Conservation (phyloP, 352 stramenopile genomes). For the Phytopythium boreale region DNA sequence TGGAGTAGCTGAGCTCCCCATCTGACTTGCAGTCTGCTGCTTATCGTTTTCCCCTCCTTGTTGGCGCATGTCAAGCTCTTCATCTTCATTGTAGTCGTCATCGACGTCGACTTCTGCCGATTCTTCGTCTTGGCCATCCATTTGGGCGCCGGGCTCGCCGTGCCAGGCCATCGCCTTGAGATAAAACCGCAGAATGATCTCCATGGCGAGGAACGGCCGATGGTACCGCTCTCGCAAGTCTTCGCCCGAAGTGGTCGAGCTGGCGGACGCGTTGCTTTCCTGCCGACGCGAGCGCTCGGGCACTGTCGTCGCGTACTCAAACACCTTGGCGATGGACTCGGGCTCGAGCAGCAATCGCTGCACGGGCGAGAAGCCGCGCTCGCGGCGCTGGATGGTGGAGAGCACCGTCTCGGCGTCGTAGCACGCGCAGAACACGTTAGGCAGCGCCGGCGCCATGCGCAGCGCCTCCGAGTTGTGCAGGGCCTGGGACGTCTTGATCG, state of each 20-base stretch:
- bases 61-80: neutral
- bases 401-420: slow-evolving; percentile 76
- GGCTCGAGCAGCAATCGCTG: slow-evolving; percentile 63
- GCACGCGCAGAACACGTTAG: slow-evolving; percentile 77
- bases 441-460: slow-evolving; percentile 48
- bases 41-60: neutral
- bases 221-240: slow-evolving; percentile 44
- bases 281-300: slow-evolving; percentile 10
- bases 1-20: neutral
- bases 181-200: slow-evolving; percentile 78
- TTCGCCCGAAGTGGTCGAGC: neutral
- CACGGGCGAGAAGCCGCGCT: slow-evolving; percentile 60
- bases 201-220: slow-evolving; percentile 52
- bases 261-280: neutral
- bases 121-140: slow-evolving; percentile 5
- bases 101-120: slow-evolving; percentile 4
- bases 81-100: neutral
- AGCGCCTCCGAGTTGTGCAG: slow-evolving; percentile 72
- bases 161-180: slow-evolving; percentile 73
- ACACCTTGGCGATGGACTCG: slow-evolving; percentile 58
- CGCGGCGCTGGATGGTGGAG: slow-evolving; percentile 49
- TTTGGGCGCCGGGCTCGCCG: slow-evolving; percentile 36
- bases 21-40: neutral
- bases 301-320: slow-evolving; percentile 50
- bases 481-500: slow-evolving; percentile 60